Evolutionary conservation across 768 basidiomycete genomes (phyloP), one percentile per base, ranked within the genome.

Genomic region (Cyclocybe aegerita): DNA sequence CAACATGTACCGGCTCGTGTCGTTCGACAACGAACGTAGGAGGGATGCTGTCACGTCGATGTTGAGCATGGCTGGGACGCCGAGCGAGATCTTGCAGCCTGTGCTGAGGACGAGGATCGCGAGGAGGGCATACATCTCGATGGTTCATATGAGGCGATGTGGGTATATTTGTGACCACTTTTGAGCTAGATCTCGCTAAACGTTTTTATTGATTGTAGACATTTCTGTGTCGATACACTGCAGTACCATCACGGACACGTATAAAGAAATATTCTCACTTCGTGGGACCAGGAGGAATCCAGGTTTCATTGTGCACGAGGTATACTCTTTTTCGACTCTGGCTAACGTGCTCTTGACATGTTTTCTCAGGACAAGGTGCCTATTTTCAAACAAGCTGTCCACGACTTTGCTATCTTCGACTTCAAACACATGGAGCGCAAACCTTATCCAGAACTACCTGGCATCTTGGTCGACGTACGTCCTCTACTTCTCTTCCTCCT

Each of bases 341-440:
- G 31, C 31, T 12, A 7, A 14, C 30, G 32, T n/a, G 4, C n/a
- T 7, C 15, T 45, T 16, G 12, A 14, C n/a, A 45, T 6, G 12
- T 30, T n/a, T 10, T 4, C 12, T 14, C 11, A 50, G 49, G 42
- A 43, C 10, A 44, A 50, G 39, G 42, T 50, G 9, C 42, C 43
- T 2, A 17, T 16, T 4, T 44, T 50, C 23, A 14, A 34, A 1
- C 36, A 50, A 11, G 49, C 43, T 7, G 35, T 50, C n/a, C 42
- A 44, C 31, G 14, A 9, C 4, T 44, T 50, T 16, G 42, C n/a
- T 14, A 12, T 37, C 3, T 50, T 50, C 31, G 49, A 50, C 43
- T 30, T 29, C 10, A 44, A 50, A 14, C 43, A 50, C 36, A 50
- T 44, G 49, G 49, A 50, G 33, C 43, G 34, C 36, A 50, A 44